These are phyloP conservation scores for Gigaspora rosea DNA, from an alignment of 192 early-diverging fungal genomes.

Conservation along the genomic window DNA sequence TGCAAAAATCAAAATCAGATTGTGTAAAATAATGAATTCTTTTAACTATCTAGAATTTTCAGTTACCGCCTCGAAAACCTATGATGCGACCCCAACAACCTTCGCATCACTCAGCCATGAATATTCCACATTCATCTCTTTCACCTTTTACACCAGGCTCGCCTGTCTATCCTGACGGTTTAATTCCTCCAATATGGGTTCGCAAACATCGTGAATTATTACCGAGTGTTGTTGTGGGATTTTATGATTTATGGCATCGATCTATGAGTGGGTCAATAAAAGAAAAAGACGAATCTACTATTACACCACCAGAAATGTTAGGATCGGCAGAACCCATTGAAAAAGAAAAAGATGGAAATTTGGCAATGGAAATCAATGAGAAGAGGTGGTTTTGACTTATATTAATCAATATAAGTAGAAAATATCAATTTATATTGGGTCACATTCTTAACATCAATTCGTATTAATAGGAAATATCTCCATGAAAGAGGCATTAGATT, in stretches of 20 bases:
- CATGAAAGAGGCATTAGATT: constrained; percentile 73
- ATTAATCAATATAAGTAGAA: background rate
- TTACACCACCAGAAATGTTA: constrained; percentile 39
- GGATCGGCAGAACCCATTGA: constrained; percentile 56
- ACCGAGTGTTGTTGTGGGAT: constrained; percentile 68
- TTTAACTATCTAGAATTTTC: constrained; percentile 40
- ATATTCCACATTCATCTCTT: constrained; percentile 53
- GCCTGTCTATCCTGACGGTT: constrained; percentile 79
- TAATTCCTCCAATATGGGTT: constrained; percentile 75
- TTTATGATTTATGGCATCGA: constrained; percentile 69
- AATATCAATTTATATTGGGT: too few relatives aligned
- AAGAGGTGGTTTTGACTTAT: constrained; percentile 49
- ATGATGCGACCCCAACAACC: constrained; percentile 25
- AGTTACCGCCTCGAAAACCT: constrained; percentile 39
- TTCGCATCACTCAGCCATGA: background rate
- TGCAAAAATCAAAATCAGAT: constrained; percentile 37
- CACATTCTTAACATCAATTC: background rate
- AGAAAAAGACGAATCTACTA: constrained; percentile 20
- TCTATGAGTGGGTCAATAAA: constrained; percentile 21
- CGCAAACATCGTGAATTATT: constrained; percentile 60
- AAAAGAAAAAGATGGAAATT: constrained; percentile 59
- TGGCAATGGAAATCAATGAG: constrained; percentile 69
- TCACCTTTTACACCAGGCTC: constrained; percentile 72
- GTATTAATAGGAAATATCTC: constrained; percentile 55
- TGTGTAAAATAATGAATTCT: constrained; percentile 35